Percentiles rank a stretch among this genome's conserved stretches.
Conservation (phyloP, 768 basidiomycete species). For the Gymnopilus dilepis region DNA sequence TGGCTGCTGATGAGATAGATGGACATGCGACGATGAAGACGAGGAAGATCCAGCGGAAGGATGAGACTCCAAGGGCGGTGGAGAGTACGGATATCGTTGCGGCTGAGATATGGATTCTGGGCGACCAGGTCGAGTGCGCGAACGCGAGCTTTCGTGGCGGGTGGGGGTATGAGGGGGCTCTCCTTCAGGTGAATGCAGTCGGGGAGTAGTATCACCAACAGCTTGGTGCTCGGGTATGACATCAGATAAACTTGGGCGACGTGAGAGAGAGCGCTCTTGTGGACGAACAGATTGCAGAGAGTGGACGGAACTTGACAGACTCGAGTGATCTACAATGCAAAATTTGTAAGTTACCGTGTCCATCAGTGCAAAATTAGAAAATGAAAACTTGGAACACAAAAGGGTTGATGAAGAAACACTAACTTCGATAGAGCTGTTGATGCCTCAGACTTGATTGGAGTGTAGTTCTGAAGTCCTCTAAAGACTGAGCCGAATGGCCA, state of each 20-base stretch:
- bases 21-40: not conserved
- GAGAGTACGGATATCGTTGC: constrained; percentile 8
- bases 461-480: constrained; percentile 46
- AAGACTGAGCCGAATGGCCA: constrained; percentile 34
- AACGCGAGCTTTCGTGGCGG: constrained; percentile 2
- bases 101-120: not conserved
- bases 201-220: constrained; percentile 20
- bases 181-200: constrained; percentile 7
- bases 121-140: not conserved
- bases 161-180: not conserved
- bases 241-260: constrained; percentile 46
- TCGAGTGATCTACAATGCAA: constrained; percentile 17
- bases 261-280: constrained; percentile 40
- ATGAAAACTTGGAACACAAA: not conserved
- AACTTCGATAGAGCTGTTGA: constrained; percentile 19
- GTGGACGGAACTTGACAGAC: constrained; percentile 10
- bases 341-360: not conserved
- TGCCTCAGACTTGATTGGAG: constrained; percentile 34
- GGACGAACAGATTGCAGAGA: constrained; percentile 17
- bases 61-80: not conserved
- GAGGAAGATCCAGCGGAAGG: constrained; percentile 3
- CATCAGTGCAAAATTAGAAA: not conserved
- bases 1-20: not conserved
- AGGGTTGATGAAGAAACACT: constrained; percentile 16
- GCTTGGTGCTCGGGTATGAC: constrained; percentile 33